These are phyloP conservation scores for Lentinula aciculospora DNA, from an alignment of 768 basidiomycete species.

Conservation along the genomic window DNA sequence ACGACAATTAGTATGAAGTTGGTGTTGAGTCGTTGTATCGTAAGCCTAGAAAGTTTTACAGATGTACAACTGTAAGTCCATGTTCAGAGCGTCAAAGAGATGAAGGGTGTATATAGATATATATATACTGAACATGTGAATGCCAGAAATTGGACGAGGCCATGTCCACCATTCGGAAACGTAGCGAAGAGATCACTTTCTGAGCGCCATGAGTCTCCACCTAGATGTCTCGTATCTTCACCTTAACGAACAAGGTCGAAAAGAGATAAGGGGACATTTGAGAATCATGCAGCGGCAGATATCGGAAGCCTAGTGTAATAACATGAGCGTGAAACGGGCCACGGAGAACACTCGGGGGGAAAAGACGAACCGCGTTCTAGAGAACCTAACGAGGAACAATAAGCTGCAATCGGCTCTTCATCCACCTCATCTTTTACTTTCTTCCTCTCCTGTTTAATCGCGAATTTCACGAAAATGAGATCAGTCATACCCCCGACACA, in stretches of 20 bases:
- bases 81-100: neutral
- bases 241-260: constrained; percentile 85
- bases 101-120: neutral
- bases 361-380: constrained; percentile 46
- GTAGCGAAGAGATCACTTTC: neutral
- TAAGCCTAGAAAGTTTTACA: neutral
- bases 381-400: constrained; percentile 67
- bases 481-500: constrained; percentile 72
- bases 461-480: constrained; percentile 78
- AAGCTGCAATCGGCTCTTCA: constrained; percentile 65
- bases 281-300: constrained; percentile 85
- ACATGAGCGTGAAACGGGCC: neutral
- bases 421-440: constrained; percentile 37
- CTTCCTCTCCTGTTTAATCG: constrained; percentile 55
- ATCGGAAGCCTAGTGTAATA: constrained; percentile 64
- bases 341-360: neutral
- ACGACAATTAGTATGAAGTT: too few species aligned
- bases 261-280: constrained; percentile 87
- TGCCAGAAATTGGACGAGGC: neutral
- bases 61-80: neutral
- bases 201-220: neutral
- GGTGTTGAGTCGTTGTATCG: too few species aligned
- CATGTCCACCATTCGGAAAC: too few species aligned
- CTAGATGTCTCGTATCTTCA: constrained; percentile 22
- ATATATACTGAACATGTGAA: neutral